Base-by-base conservation (phyloP, 192 early-diverging fungal genomes). In the Podila epigama region DNA sequence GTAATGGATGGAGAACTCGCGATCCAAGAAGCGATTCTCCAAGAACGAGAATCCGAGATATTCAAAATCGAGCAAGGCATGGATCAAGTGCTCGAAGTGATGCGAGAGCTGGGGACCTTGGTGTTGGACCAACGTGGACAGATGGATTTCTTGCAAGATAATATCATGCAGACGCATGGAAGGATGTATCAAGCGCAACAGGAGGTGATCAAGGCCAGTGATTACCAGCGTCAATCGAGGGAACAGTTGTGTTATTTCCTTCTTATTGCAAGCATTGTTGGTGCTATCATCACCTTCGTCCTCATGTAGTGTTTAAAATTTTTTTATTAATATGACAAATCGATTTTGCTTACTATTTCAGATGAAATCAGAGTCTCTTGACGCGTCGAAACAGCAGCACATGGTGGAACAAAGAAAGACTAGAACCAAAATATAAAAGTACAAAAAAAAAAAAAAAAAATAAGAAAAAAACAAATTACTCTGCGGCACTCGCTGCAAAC, bases 91-190 rank as follows among this genome's bases (percentile, higher is more conserved):
- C 4, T 68, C 36, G 73, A 77, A 39, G 66, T 77, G 44, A 77
- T 77, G 73, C 61, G 60, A 32, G 73, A 77, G 28, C 37, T 77
- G 8, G 73, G 73, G 12, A 63, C 61, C 5, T 29, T 77, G 15
- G 73, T 77, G 0, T 60, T 64, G 20, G 73, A 77, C 16, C 73
- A 77, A n/a, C 53, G 66, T 12, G 42, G 48, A 3, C 66, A 56
- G 1, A 53, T 77, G 16, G 73, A 77, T 58, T 77, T 64, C 9
- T 53, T 77, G n/a, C 73, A 77, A 27, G 73, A 77, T 40, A 77
- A 77, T 28, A 68, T 77, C 50, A 44, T 77, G 44, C 73, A 77
- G 40, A 59, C 55, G 1, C 35, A 66, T 3, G 73, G 73, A 2
- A 27, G 73, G 25, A 68, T 62, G 15, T 66, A 68, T 2, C 27